Base-by-base conservation (phyloP, 2,329 filamentous ascomycete genomes). In the Aureobasidium sp. region DNA sequence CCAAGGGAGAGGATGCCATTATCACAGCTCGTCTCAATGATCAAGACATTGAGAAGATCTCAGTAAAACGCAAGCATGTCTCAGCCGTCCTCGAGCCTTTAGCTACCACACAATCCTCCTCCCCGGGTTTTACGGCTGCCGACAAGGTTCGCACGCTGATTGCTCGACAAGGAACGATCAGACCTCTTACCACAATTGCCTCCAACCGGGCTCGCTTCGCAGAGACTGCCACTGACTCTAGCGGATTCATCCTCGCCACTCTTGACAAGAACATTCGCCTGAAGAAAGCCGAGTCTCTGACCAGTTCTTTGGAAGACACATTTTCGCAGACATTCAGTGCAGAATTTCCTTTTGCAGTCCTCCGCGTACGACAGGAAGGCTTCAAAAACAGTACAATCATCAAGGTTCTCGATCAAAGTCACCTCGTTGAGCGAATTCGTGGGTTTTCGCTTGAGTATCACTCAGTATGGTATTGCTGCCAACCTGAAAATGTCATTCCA, bases 371-470 rank as follows among this genome's bases (percentile, higher is more conserved):
- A 24, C 70, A 71, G 49, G 75, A 79, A 62, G 75, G 75, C 3
- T 59, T 60, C 29, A 61, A 64, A 29, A 64, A 65, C 21, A 60
- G 63, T 17, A 63, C 66, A 21, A 62, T 78, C 12, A 64, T 77
- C 19, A 61, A 70, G 42, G 64, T 64, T 4, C 65, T 79, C 19
- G 71, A 78, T 55, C 62, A 66, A 35, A 77, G 71, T 56, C 72
- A 78, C 60, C 60, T 78, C 51, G 73, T 77, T 16, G 75, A 79
- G 58, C 70, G 76, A 27, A 71, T 79, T 8, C 69, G 73, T 29
- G 76, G 75, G 4, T 79, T 79, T 58, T 78, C 76, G 1, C 60
- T 79, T 8, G 75, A 79, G 60, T 71, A 72, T 29, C 76, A 79
- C 60, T 74, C 75, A 25, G 70, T 79, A 5, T 77, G 74, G 69